Evolutionary conservation across 495 filamentous ascomycete species (phyloP).

Genomic region (Saxophila tyrrhenica): DNA sequence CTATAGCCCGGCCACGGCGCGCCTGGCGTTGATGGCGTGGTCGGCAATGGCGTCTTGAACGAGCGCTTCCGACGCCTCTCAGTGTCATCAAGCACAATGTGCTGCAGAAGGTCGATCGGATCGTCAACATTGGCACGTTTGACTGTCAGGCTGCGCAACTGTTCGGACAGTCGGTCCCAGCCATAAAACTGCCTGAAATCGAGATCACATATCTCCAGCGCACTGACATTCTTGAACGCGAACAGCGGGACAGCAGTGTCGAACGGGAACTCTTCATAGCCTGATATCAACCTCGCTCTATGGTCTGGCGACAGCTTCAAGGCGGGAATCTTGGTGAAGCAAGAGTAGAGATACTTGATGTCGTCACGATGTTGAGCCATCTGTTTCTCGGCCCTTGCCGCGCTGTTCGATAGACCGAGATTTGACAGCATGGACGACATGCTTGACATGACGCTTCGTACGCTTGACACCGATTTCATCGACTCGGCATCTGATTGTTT

Average conservation of each 20-base stretch:
- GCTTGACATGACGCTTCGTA: slow-evolving; percentile 92
- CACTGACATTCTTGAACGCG: slow-evolving; percentile 90
- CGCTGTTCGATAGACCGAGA: slow-evolving; percentile 65
- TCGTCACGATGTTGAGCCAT: slow-evolving; percentile 75
- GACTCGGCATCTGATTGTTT: slow-evolving; percentile 75
- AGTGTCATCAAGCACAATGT: slow-evolving; percentile 93
- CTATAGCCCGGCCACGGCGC: slow-evolving; percentile 53
- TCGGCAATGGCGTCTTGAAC: slow-evolving; percentile 57
- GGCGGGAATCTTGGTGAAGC: slow-evolving; percentile 96
- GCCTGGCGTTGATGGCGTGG: slow-evolving; percentile 60
- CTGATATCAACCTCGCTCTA: slow-evolving; percentile 73
- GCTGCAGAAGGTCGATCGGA: slow-evolving; percentile 74
- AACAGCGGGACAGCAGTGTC: slow-evolving; percentile 93
- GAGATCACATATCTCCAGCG: slow-evolving; percentile 85
- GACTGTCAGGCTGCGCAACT: slow-evolving; percentile 78
- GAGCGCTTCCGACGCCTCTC: slow-evolving; percentile 80
- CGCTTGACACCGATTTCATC: slow-evolving; percentile 89
- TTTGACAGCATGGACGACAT: slow-evolving; percentile 89
- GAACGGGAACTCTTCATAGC: slow-evolving; percentile 96
- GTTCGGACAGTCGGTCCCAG: slow-evolving; percentile 87
- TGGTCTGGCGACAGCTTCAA: slow-evolving; percentile 80
- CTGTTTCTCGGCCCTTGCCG: slow-evolving; percentile 72
- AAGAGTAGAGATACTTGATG: slow-evolving; percentile 90
- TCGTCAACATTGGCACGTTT: slow-evolving; percentile 83
- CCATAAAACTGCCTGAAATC: slow-evolving; percentile 95